These are phyloP conservation scores for Populus alba DNA, from an alignment of 345 rosid species.

Conservation along the genomic window DNA sequence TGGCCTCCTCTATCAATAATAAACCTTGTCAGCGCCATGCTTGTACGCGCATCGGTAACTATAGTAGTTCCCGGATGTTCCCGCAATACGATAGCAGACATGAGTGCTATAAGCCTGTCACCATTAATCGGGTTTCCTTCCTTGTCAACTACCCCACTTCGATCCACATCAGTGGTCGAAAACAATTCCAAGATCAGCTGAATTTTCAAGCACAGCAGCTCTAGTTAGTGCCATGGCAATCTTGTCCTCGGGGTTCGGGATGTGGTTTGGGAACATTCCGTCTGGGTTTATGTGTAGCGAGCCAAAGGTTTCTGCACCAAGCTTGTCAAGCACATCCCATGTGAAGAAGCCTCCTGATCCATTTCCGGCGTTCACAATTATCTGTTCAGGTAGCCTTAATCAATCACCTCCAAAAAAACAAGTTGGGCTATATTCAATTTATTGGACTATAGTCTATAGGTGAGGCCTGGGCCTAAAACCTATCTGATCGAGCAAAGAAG, in stretches of 20 bases:
- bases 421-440: not conserved
- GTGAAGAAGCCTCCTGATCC: slow-evolving; percentile 97
- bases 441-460: no score
- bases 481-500: no score
- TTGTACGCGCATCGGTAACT: slow-evolving; percentile 91
- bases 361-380: slow-evolving; percentile 84
- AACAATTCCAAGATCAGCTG: slow-evolving; percentile 89
- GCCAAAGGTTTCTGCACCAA: slow-evolving; percentile 88
- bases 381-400: not conserved
- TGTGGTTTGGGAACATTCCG: slow-evolving; percentile 93
- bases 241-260: slow-evolving; percentile 86
- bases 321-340: slow-evolving; percentile 80
- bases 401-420: not conserved
- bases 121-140: slow-evolving; percentile 81
- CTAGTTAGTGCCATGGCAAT: slow-evolving; percentile 83
- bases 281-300: slow-evolving; percentile 82
- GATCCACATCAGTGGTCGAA: slow-evolving; percentile 93
- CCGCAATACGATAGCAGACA: slow-evolving; percentile 75
- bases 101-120: slow-evolving; percentile 83
- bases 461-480: no score
- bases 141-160: slow-evolving; percentile 83
- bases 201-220: slow-evolving; percentile 63
- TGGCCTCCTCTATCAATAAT: slow-evolving; percentile 72
- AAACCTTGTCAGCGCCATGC: slow-evolving; percentile 67
- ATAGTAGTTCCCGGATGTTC: slow-evolving; percentile 81